Percentiles rank a stretch among this genome's conserved stretches.
Conservation (phyloP, 306 rosid genomes). For the Amphicarpaea edgeworthii region DNA sequence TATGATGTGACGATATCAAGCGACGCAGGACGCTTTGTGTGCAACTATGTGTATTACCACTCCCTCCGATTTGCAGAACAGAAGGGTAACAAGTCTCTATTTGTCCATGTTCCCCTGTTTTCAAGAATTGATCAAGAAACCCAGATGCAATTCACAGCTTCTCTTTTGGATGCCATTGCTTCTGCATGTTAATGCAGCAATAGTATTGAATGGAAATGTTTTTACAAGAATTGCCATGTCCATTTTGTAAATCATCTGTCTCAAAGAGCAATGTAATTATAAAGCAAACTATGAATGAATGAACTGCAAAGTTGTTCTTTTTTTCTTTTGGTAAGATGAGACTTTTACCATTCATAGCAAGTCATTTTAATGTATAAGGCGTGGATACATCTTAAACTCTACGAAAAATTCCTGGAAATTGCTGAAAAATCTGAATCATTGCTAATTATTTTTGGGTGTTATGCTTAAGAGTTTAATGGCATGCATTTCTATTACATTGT, state of each 20-base stretch:
- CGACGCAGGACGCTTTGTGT: conserved; percentile 89
- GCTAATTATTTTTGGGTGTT: neutral
- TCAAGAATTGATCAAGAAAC: conserved; percentile 76
- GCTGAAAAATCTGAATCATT: neutral
- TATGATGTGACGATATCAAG: conserved; percentile 66
- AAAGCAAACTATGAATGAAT: conserved; percentile 24
- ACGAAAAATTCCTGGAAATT: conserved; percentile 12
- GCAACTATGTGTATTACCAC: conserved; percentile 86
- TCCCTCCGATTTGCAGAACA: conserved; percentile 85
- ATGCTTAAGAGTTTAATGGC: no score
- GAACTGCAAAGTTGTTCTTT: conserved; percentile 9
- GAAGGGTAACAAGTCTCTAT: conserved; percentile 82
- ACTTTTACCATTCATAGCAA: conserved; percentile 15
- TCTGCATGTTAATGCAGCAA: conserved; percentile 58
- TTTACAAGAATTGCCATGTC: neutral
- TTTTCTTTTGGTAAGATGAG: neutral
- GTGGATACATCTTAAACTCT: neutral
- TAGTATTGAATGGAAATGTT: conserved; percentile 17
- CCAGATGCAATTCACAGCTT: conserved; percentile 70
- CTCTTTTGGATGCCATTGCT: conserved; percentile 84
- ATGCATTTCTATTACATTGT: no score
- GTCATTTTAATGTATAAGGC: conserved; percentile 34
- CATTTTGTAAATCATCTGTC: conserved; percentile 45
- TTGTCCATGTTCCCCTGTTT: conserved; percentile 87
- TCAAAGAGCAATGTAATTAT: conserved; percentile 44